Conservation (phyloP, 2,329 filamentous ascomycete genomes). For the Fusarium oligoseptatum region DNA sequence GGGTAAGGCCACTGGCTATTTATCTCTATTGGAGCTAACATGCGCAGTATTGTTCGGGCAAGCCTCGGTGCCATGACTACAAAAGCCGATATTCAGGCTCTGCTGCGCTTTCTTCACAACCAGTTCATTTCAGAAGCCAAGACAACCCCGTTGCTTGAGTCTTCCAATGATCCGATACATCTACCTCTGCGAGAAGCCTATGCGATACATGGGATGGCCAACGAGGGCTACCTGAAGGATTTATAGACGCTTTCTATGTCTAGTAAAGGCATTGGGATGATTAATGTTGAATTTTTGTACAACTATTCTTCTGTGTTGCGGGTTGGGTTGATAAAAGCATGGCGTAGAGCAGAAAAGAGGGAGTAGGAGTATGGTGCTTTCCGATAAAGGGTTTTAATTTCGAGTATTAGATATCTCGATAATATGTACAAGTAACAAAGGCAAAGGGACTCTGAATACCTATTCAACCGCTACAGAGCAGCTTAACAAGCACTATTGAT, state of each 20-base stretch:
- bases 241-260: not conserved
- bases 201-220: constrained; percentile 13
- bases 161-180: constrained; percentile 14
- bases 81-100: constrained; percentile 63
- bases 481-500: not conserved
- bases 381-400: not conserved
- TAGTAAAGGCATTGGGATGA: not conserved
- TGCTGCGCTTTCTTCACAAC: constrained; percentile 59
- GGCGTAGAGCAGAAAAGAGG: not conserved
- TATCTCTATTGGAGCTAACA: constrained; percentile 10
- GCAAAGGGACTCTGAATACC: not conserved
- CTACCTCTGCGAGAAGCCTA: constrained; percentile 34
- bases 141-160: constrained; percentile 20
- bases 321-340: not conserved
- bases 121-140: constrained; percentile 30
- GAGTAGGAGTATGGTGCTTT: not conserved
- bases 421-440: not conserved
- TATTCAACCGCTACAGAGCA: not conserved
- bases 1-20: constrained; percentile 54
- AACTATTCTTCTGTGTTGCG: not conserved
- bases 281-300: no score
- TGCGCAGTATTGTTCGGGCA: constrained; percentile 67
- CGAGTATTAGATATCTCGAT: not conserved
- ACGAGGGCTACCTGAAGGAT: not conserved
- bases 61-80: constrained; percentile 74